Percentiles rank a stretch among this genome's conserved stretches.
These are phyloP conservation scores for Entomophthora muscae DNA, from an alignment of 371 early-diverging fungal genomes.

Conservation along the genomic window DNA sequence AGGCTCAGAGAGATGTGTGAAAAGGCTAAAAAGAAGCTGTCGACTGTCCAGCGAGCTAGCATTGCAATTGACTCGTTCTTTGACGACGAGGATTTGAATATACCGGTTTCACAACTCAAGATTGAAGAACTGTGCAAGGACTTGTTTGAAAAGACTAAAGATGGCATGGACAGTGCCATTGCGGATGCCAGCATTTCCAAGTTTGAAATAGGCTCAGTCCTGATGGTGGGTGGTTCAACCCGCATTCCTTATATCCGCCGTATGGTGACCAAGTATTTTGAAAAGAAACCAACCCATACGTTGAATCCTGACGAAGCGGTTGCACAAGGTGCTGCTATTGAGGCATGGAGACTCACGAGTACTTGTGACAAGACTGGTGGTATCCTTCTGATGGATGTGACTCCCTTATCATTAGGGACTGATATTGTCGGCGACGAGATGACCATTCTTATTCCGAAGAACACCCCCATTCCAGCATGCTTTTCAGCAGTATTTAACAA, in stretches of 20 bases:
- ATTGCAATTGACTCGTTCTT: constrained; percentile 90
- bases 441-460: constrained; percentile 89
- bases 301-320: constrained; percentile 99
- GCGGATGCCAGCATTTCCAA: constrained; percentile 84
- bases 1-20: constrained; percentile 78
- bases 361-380: too few species aligned
- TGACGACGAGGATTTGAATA: constrained; percentile 95
- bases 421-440: constrained; percentile 97
- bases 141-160: constrained; percentile 84
- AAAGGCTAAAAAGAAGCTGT: constrained; percentile 80
- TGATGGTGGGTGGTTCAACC: constrained; percentile 98
- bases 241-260: constrained; percentile 96
- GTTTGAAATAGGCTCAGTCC: constrained; percentile 88
- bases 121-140: constrained; percentile 82
- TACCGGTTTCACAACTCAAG: constrained; percentile 86
- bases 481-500: constrained; percentile 97
- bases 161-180: constrained; percentile 93
- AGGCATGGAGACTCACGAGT: too few species aligned
- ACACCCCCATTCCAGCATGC: constrained; percentile 94
- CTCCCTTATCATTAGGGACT: constrained; percentile 83
- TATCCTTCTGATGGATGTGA: constrained; percentile 77
- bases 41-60: constrained; percentile 67
- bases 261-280: constrained; percentile 78
- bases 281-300: constrained; percentile 79
- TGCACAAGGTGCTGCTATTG: constrained; percentile 97